These are phyloP conservation scores for Phytopythium oedochilum DNA, from an alignment of 352 stramenopile genomes.

Conservation along the genomic window DNA sequence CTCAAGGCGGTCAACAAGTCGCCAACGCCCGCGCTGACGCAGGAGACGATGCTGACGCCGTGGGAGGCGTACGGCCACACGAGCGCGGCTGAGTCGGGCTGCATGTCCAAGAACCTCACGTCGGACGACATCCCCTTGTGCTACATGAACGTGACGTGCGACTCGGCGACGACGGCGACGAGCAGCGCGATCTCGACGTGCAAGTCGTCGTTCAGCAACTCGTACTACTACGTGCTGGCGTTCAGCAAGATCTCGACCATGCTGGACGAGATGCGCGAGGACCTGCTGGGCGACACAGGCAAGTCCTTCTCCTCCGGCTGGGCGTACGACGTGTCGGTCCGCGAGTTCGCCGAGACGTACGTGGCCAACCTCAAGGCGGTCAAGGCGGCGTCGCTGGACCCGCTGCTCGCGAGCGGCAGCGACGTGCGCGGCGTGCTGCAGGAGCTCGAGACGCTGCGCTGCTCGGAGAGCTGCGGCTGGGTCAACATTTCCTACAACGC, in stretches of 20 bases:
- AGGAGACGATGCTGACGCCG: constrained; percentile 55
- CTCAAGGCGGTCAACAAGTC: constrained; percentile 13
- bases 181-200: constrained; percentile 30
- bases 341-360: constrained; percentile 57
- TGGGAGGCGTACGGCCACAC: constrained; percentile 47
- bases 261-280: constrained; percentile 71
- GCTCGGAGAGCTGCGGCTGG: constrained; percentile 75
- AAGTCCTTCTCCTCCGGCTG: constrained; percentile 52
- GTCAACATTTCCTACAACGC: constrained; percentile 80
- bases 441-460: constrained; percentile 56
- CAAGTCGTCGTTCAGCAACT: constrained; percentile 37
- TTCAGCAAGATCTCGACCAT: constrained; percentile 50
- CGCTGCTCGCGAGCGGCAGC: constrained; percentile 28
- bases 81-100: constrained; percentile 15
- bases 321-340: constrained; percentile 63
- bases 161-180: background rate
- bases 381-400: constrained; percentile 37
- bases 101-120: constrained; percentile 21
- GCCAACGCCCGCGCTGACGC: constrained; percentile 25
- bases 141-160: constrained; percentile 64
- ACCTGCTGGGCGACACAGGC: constrained; percentile 60
- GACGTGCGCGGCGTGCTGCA: constrained; percentile 48
- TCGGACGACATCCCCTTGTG: constrained; percentile 40
- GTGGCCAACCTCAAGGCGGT: constrained; percentile 40
- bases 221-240: constrained; percentile 59